Percentiles rank a stretch among this genome's conserved stretches.
phyloP scores from a whole-genome alignment of 176 grass and related monocot genomes.

The Oryza punctata region DNA sequence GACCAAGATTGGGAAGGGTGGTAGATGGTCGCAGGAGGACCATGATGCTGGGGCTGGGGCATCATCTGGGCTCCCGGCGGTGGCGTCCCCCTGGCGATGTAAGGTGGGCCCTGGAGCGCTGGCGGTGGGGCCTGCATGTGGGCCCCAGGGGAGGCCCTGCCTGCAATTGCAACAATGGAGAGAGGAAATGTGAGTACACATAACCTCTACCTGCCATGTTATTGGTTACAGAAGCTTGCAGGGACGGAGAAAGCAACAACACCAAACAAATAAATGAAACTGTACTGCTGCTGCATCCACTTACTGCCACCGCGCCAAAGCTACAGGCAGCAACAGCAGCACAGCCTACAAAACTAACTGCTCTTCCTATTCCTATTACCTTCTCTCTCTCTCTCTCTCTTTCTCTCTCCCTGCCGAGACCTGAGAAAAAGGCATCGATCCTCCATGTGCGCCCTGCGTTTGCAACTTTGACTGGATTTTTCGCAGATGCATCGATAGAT shows the following conservation, averaged over 20 bases:
- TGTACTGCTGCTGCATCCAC: not conserved
- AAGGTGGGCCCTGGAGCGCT: slow-evolving; percentile 29
- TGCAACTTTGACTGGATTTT: not conserved
- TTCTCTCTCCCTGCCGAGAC: not conserved
- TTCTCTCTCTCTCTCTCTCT: not conserved
- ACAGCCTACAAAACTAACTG: not conserved
- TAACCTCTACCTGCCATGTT: not conserved
- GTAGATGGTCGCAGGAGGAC: not conserved
- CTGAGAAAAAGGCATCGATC: not conserved
- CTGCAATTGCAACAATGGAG: slow-evolving; percentile 4
- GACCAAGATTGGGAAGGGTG: not conserved
- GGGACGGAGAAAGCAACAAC: slow-evolving; percentile 1
- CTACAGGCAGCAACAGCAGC: not conserved
- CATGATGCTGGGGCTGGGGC: slow-evolving; percentile 33
- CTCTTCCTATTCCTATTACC: not conserved
- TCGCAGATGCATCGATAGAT: not conserved
- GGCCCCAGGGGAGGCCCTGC: slow-evolving; percentile 32
- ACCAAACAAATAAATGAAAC: slow-evolving; percentile 23
- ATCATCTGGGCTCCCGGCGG: slow-evolving; percentile 43
- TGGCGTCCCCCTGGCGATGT: slow-evolving; percentile 49
- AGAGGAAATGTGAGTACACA: not conserved
- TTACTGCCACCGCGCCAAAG: not conserved
- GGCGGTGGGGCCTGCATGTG: slow-evolving; percentile 46
- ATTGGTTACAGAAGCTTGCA: slow-evolving; percentile 9
- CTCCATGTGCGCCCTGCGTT: slow-evolving; percentile 23